Base-by-base conservation (phyloP, 2,329 filamentous ascomycete genomes). In the Nothophaeocryptopus gaeumannii region DNA sequence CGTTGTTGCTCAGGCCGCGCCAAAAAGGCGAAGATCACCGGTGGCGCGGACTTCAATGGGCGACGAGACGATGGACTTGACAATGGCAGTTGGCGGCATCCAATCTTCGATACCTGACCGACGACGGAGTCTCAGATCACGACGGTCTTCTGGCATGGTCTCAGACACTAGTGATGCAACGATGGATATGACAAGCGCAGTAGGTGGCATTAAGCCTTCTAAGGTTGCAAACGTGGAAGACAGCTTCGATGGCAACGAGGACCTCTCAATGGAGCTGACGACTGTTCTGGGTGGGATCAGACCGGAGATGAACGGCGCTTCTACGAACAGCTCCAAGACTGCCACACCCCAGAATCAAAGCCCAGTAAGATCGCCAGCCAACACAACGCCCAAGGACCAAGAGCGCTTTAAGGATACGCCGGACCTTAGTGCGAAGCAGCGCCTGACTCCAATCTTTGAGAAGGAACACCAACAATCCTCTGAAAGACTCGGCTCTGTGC, bases 321-420 rank as follows among this genome's bases (percentile, higher is more conserved):
- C 36, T 12, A 32, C 35, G 13, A 45, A 42, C 11, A 38, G 51
- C 14, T 37, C 40, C 9, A 45, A 49, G 15, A 62, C 60, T 31
- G 44, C 49, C 8, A 69, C 67, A 11, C 74, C 7, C 68, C 71
- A 29, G 64, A 64, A n/a, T 8, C 53, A 53, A 9, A 82, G 81
- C 2, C 80, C 82, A 0, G 59, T 66, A 9, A 80, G 77, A 60
- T 61, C 65, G 10, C 60, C 62, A 5, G 65, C 63, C 9, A 62
- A 68, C n/a, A 77, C 74, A 2, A 86, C 83, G 1, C 84, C 85
- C 11, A 79, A 72, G 45, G 70, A 72, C 9, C 78, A 80, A 54
- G 73, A 72, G 3, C 76, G 78, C 5, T 84, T 84, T 63, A 80
- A 74, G 54, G 72, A 81, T 60, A 69, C 77, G 9, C 72, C 74